Base-by-base conservation (phyloP, 1,139 yeast genomes). In the Sugiyamaella pinicola region DNA sequence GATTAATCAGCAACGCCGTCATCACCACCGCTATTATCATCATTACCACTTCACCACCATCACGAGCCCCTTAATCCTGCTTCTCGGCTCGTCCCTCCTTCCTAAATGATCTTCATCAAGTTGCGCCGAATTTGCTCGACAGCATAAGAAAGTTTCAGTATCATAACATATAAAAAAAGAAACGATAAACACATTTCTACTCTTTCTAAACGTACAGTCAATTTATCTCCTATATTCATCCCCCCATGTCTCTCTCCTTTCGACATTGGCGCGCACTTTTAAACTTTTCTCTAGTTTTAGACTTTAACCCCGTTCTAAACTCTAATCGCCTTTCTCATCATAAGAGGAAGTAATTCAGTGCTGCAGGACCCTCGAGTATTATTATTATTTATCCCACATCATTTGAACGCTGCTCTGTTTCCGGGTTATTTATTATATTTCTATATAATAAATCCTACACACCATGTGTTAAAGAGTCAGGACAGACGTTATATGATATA, bases 371-470 rank as follows among this genome's bases (percentile, higher is more conserved):
- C n/a, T 37, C 31, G 31, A 26, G 10, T 38, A 12, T 13, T 22
- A n/a, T 40, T 40, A 40, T 24, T 40, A 40, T 26, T 15, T 26
- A 40, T 26, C 44, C 7, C 22, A 28, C 44, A 26, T 40, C 34
- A 26, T 40, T 22, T 17, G 12, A 26, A 26, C 29, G 29, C n/a
- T 40, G 44, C 33, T 24, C 17, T 40, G 31, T 24, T 39, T 24
- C 5, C 34, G 12, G 19, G 5, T 37, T 17, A 37, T 39, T 39
- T 39, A 39, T 39, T 39, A 39, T 15, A 13, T 40, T 40, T 40
- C 15, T 15, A 24, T 40, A 26, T 40, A 40, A 40, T 40, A 40
- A 40, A 40, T 13, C 24, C 19, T 17, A 19, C 28, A 31, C n/a
- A 31, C 15, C 5, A 13, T 4, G 35, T 8, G 7, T n/a, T 24